Evolutionary conservation across 805 yeast species (phyloP).

Genomic region (Ogataea methanolica): DNA sequence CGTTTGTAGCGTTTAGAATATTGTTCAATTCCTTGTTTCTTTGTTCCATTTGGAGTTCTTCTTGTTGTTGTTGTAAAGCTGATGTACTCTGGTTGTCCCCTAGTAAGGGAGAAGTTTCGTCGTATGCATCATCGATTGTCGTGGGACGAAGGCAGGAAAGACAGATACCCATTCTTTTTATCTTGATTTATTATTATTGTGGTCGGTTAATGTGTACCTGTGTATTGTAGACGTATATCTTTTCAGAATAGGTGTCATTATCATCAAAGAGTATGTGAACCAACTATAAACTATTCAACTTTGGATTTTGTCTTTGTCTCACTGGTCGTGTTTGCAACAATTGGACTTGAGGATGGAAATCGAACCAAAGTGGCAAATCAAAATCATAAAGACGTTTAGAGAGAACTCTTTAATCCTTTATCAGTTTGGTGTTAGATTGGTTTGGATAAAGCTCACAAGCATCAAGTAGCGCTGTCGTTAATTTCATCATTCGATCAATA

Average conservation of each 20-base stretch:
- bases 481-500: not conserved
- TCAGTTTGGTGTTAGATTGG: too few species aligned
- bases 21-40: slow-evolving; percentile 30
- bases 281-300: too few species aligned
- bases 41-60: slow-evolving; percentile 21
- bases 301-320: too few species aligned
- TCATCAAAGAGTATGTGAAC: too few species aligned
- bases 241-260: too few species aligned
- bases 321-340: too few species aligned
- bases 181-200: not conserved
- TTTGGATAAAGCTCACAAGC: too few species aligned
- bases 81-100: slow-evolving; percentile 11
- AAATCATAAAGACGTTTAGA: too few species aligned
- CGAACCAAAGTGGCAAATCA: too few species aligned
- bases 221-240: not conserved
- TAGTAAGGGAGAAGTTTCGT: slow-evolving; percentile 26
- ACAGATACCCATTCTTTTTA: slow-evolving; percentile 28
- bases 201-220: not conserved
- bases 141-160: slow-evolving; percentile 27
- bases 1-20: slow-evolving; percentile 31
- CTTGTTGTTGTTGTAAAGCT: slow-evolving; percentile 21
- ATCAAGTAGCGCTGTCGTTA: too few species aligned
- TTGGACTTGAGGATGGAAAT: too few species aligned
- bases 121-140: slow-evolving; percentile 19
- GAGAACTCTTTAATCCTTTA: too few species aligned